These are phyloP conservation scores for Przewalskia tangutica DNA, from an alignment of 257 asterid genomes.

Conservation along the genomic window DNA sequence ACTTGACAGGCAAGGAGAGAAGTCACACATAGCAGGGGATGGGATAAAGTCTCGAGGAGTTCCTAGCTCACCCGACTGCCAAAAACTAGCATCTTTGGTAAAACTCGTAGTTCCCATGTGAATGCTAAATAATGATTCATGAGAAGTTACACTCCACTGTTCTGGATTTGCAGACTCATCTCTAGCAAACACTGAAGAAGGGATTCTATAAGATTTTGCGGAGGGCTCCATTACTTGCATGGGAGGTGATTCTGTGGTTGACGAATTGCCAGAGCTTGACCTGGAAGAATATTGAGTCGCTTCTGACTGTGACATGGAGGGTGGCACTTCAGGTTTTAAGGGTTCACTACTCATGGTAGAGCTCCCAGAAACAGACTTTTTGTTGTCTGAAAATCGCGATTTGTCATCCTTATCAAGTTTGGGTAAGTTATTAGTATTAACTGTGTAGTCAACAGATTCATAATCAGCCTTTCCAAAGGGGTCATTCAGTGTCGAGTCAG, in stretches of 20 bases:
- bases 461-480: neutral
- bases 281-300: neutral
- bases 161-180: neutral
- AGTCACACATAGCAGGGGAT: neutral
- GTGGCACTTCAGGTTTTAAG: neutral
- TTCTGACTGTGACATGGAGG: neutral
- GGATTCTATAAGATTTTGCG: neutral
- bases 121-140: slow-evolving; percentile 9
- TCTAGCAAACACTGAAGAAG: slow-evolving; percentile 6
- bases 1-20: neutral
- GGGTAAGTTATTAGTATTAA: neutral
- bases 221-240: slow-evolving; percentile 5
- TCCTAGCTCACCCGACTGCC: slow-evolving; percentile 2
- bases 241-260: slow-evolving; percentile 5
- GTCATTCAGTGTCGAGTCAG: neutral
- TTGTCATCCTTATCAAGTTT: neutral
- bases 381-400: neutral
- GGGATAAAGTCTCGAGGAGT: neutral
- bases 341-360: neutral
- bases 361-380: neutral
- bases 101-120: slow-evolving; percentile 4
- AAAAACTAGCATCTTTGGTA: neutral
- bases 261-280: neutral
- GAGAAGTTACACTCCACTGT: slow-evolving; percentile 1
- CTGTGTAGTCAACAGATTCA: neutral